Conservation (phyloP, 108 stramenopile genomes). For the Nannochloropsis granulata region DNA sequence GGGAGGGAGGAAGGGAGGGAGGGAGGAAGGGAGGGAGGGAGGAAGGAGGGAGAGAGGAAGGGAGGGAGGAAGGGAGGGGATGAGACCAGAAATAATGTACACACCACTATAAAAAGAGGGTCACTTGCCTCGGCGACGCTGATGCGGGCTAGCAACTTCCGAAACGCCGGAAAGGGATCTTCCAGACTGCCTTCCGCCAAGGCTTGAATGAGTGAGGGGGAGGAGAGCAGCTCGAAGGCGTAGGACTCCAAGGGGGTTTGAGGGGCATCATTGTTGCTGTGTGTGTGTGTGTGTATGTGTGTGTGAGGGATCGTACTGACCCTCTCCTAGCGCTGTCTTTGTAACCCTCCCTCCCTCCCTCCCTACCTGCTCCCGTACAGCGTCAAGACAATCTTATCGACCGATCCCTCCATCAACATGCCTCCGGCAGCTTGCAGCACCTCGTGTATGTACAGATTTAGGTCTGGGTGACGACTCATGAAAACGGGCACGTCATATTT, state of each 20-base stretch:
- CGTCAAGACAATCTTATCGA: background rate
- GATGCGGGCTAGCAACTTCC: background rate
- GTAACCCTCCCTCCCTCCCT: no score
- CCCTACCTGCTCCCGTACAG: background rate
- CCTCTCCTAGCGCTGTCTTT: no score
- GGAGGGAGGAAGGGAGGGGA: background rate
- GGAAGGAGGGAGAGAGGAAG: slow-evolving; percentile 41
- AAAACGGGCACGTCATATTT: slow-evolving; percentile 23
- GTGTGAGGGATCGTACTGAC: no score
- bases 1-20: background rate
- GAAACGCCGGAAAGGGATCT: background rate
- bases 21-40: background rate
- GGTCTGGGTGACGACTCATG: slow-evolving; percentile 30
- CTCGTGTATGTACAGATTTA: slow-evolving; percentile 22
- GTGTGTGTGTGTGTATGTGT: no score
- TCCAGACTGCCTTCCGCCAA: background rate
- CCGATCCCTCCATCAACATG: background rate
- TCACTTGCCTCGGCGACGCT: background rate
- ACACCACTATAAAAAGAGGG: background rate
- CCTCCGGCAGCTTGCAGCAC: background rate
- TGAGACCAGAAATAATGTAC: background rate
- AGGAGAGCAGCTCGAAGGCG: background rate
- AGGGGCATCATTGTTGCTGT: background rate
- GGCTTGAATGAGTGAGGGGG: background rate
- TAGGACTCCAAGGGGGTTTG: background rate